A percentile compares a stretch with the other conserved stretches of the same genome.
These are phyloP conservation scores for Wickerhamia fluorescens DNA, from an alignment of 805 yeast genomes.

Conservation along the genomic window DNA sequence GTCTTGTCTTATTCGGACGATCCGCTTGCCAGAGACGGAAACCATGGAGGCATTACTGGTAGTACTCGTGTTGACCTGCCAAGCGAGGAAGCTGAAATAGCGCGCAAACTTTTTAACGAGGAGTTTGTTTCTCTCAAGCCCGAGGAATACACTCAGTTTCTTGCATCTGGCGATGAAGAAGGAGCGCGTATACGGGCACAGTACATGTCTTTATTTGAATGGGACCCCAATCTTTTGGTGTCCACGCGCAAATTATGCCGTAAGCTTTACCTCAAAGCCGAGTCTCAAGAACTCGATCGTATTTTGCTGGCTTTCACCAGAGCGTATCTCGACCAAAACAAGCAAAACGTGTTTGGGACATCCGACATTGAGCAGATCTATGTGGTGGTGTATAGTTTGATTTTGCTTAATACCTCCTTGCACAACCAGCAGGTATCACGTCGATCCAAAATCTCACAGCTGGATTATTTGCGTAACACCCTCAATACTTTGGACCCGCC, in stretches of 20 bases:
- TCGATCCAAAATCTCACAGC: constrained; percentile 32
- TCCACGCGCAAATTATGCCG: constrained; percentile 58
- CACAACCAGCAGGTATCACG: constrained; percentile 45
- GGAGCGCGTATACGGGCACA: constrained; percentile 31
- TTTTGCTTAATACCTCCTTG: constrained; percentile 70
- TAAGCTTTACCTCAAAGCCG: constrained; percentile 69
- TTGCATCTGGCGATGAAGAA: constrained; percentile 34
- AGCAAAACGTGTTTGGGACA: constrained; percentile 42
- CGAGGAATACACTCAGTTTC: constrained; percentile 38
- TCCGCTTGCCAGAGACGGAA: too few relatives aligned
- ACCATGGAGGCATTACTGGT: too few relatives aligned
- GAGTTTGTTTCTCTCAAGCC: constrained; percentile 37
- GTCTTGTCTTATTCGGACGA: too few relatives aligned
- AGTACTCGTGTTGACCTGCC: too few relatives aligned
- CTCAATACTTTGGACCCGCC: constrained; percentile 35
- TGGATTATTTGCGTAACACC: constrained; percentile 36
- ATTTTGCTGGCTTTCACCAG: constrained; percentile 61
- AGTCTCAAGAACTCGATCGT: constrained; percentile 74
- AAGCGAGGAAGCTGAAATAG: too few relatives aligned
- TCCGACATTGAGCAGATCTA: constrained; percentile 51
- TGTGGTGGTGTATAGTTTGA: constrained; percentile 62
- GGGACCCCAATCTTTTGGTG: constrained; percentile 45
- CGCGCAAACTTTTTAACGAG: constrained; percentile 29
- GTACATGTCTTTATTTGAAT: constrained; percentile 42
- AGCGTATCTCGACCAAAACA: constrained; percentile 51